Evolutionary conservation across 1,284 basidiomycete species (phyloP).

Genomic region (Amylostereum areolatum): DNA sequence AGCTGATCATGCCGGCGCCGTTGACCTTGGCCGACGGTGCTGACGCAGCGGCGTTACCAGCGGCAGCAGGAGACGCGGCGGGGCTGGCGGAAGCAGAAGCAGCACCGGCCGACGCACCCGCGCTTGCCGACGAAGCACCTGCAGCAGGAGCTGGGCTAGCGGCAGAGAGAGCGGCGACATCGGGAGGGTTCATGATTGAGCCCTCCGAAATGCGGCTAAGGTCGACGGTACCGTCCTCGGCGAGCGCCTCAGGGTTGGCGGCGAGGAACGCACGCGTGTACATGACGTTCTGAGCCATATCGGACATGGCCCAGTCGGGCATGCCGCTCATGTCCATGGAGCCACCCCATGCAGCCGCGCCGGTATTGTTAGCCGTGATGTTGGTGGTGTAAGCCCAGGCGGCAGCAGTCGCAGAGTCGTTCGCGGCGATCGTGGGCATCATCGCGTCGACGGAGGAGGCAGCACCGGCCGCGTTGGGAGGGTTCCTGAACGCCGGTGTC

Average conservation of each 20-base stretch:
- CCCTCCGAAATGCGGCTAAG: constrained; percentile 35
- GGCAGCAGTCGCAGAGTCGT: constrained; percentile 47
- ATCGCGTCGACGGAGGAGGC: constrained; percentile 43
- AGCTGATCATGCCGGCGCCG: constrained; percentile 44
- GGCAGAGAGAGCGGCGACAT: constrained; percentile 40
- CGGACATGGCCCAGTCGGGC: constrained; percentile 46
- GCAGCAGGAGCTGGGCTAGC: constrained; percentile 21
- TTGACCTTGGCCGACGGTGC: constrained; percentile 22
- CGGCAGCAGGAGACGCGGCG: constrained; percentile 20
- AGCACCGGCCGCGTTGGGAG: constrained; percentile 38
- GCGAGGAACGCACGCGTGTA: constrained; percentile 58
- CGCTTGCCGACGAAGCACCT: constrained; percentile 13
- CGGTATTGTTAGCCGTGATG: constrained; percentile 38
- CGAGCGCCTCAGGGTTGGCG: constrained; percentile 50
- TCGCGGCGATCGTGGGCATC: constrained; percentile 43
- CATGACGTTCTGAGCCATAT: constrained; percentile 52
- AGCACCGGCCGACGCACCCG: constrained; percentile 20
- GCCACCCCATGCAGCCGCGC: constrained; percentile 55
- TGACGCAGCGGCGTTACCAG: constrained; percentile 21
- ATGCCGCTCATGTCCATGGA: constrained; percentile 51
- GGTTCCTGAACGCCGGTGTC: constrained; percentile 33
- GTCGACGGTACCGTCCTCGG: constrained; percentile 46
- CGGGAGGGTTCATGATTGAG: constrained; percentile 52
- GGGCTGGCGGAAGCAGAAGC: constrained; percentile 22
- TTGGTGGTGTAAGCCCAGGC: constrained; percentile 46